Evolutionary conservation across 306 rosid genomes (phyloP).

Genomic region (Cucurbita ficifolia): DNA sequence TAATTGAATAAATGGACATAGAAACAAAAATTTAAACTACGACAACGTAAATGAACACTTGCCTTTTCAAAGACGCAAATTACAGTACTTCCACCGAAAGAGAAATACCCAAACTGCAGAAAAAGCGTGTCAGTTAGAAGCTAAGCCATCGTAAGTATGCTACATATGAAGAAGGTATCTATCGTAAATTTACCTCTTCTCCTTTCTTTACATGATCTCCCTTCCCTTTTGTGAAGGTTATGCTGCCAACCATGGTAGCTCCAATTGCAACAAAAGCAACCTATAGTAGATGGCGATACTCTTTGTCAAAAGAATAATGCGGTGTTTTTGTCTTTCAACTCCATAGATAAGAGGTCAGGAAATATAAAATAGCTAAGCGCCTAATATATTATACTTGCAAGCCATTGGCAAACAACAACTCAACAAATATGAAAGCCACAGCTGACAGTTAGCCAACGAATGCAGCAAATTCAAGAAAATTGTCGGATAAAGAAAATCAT

Average conservation of each 20-base stretch:
- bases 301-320: background rate
- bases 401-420: background rate
- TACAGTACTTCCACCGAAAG: constrained; percentile 96
- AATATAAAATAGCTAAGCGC: background rate
- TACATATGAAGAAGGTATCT: background rate
- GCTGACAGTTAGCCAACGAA: background rate
- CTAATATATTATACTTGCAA: background rate
- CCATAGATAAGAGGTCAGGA: background rate
- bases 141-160: background rate
- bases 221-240: constrained; percentile 52
- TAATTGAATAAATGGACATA: background rate
- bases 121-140: constrained; percentile 18
- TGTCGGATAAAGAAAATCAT: background rate
- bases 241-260: constrained; percentile 99
- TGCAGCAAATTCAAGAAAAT: background rate
- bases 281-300: constrained; percentile 24
- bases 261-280: constrained; percentile 93
- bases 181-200: constrained; percentile 55
- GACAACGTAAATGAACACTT: constrained; percentile 10
- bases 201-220: constrained; percentile 84
- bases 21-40: background rate
- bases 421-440: background rate
- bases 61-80: constrained; percentile 88
- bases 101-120: constrained; percentile 86
- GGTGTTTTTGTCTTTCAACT: background rate